These are phyloP conservation scores for Eucalyptus camaldulensis DNA, from an alignment of 345 rosid species.

Conservation along the genomic window DNA sequence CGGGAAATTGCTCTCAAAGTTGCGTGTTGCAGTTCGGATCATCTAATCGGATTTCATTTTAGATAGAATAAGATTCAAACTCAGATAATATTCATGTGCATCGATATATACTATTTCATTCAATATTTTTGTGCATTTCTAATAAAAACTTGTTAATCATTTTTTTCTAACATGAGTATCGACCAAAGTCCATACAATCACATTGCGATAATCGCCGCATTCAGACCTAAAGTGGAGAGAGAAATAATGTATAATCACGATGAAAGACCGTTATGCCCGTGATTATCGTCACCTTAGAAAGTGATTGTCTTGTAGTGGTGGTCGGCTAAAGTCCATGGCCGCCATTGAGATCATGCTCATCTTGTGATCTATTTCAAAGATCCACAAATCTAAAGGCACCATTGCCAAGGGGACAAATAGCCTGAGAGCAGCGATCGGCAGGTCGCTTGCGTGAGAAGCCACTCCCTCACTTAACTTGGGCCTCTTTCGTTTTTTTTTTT, in stretches of 20 bases:
- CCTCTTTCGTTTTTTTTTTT: not conserved
- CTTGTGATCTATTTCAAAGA: not conserved
- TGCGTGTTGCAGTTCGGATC: not conserved
- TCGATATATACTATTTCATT: not conserved
- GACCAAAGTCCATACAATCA: not conserved
- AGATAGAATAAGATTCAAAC: not conserved
- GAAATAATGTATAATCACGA: not conserved
- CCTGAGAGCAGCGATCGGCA: rapidly evolving
- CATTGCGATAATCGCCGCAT: rapidly evolving
- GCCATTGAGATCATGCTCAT: not conserved
- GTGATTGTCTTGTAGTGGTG: not conserved
- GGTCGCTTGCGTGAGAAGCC: not conserved
- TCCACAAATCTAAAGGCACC: not conserved
- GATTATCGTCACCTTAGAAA: not conserved
- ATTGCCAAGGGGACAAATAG: not conserved
- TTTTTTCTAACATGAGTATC: not conserved
- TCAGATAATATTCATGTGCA: too few species aligned
- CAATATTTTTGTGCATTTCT: not conserved
- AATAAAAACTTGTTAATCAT: not conserved
- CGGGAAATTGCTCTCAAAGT: not conserved
- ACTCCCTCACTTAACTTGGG: not conserved
- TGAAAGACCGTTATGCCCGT: rapidly evolving
- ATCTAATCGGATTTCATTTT: not conserved
- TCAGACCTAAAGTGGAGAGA: not conserved
- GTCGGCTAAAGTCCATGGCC: not conserved